Conservation (phyloP, 164 flowering plant genomes). For the Aristolochia contorta region DNA sequence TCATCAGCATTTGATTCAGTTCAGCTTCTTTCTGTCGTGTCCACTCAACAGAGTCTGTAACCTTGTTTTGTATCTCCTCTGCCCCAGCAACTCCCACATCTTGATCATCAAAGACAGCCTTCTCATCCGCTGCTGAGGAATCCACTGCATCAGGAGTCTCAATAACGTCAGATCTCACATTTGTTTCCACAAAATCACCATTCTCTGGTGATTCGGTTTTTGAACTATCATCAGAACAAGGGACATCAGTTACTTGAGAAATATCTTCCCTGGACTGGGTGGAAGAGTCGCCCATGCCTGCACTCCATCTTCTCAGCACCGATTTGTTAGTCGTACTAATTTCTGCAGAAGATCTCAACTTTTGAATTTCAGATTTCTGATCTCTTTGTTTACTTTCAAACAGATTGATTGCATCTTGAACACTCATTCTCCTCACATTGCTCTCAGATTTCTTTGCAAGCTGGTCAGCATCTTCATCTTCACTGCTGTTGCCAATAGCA, state of each 20-base stretch:
- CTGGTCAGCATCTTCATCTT: conserved; percentile 43
- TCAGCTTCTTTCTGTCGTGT: conserved; percentile 69
- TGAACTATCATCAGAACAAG: conserved; percentile 11
- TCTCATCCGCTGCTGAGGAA: conserved; percentile 13
- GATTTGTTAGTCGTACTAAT: conserved; percentile 33
- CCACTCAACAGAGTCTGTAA: conserved; percentile 53
- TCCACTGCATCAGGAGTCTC: conserved; percentile 12
- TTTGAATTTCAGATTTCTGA: conserved; percentile 36
- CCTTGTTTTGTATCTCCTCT: conserved; percentile 26
- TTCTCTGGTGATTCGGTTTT: conserved; percentile 11
- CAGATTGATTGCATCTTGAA: conserved; percentile 80
- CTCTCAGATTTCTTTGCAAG: conserved; percentile 34
- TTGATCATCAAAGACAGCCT: conserved; percentile 5
- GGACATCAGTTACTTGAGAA: conserved; percentile 22
- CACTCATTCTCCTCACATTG: conserved; percentile 57
- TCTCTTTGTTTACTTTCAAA: conserved; percentile 83
- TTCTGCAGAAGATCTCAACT: conserved; percentile 28
- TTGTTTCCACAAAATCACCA: conserved; percentile 17
- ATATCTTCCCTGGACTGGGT: conserved; percentile 22
- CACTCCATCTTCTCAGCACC: conserved; percentile 89
- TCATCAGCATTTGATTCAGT: conserved; percentile 52
- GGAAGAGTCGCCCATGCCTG: conserved; percentile 53
- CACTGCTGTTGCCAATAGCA: conserved; percentile 36
- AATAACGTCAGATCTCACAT: conserved; percentile 15
- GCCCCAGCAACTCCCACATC: conserved; percentile 14